Percentiles rank a stretch among this genome's conserved stretches.
phyloP scores from a whole-genome alignment of 2,329 filamentous ascomycete species.

The Stagonosporopsis tanaceti region DNA sequence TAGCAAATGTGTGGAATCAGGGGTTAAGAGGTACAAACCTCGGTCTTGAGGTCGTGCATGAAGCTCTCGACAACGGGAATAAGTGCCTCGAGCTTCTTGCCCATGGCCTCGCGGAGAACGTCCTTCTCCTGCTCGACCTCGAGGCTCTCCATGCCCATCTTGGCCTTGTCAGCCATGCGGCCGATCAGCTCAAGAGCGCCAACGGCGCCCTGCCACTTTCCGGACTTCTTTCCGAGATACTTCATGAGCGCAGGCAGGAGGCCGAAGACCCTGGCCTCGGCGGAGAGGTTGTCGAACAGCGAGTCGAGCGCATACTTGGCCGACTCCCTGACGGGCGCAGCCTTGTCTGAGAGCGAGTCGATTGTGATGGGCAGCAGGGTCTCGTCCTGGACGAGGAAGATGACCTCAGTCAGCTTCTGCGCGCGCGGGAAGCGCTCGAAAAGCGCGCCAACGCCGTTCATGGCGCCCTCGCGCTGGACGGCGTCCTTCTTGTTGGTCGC shows the following conservation, averaged over 20 bases:
- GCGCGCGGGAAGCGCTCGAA: constrained; percentile 87
- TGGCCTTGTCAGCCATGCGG: constrained; percentile 93
- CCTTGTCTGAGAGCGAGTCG: constrained; percentile 90
- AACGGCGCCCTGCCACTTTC: constrained; percentile 97
- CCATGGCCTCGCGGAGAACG: constrained; percentile 87
- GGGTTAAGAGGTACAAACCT: constrained; percentile 52
- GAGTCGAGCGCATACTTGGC: constrained; percentile 94
- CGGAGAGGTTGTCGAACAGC: constrained; percentile 78
- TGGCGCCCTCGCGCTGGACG: constrained; percentile 83
- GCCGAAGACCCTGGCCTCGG: constrained; percentile 83
- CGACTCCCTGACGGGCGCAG: constrained; percentile 84
- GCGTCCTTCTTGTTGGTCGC: constrained; percentile 94
- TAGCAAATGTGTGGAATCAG: constrained; percentile 11
- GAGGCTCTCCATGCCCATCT: constrained; percentile 82
- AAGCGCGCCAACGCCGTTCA: constrained; percentile 92
- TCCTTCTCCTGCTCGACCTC: constrained; percentile 90
- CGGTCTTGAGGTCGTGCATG: constrained; percentile 95
- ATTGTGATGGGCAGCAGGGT: constrained; percentile 76
- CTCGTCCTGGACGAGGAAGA: constrained; percentile 83
- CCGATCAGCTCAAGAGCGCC: constrained; percentile 85
- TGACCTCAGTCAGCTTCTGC: constrained; percentile 79
- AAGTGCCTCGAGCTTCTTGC: constrained; percentile 81
- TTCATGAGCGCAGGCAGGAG: constrained; percentile 77
- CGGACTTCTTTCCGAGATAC: constrained; percentile 83
- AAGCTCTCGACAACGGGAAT: constrained; percentile 91